Conservation (phyloP, 2,329 filamentous ascomycete species). For the Talaromyces islandicus region DNA sequence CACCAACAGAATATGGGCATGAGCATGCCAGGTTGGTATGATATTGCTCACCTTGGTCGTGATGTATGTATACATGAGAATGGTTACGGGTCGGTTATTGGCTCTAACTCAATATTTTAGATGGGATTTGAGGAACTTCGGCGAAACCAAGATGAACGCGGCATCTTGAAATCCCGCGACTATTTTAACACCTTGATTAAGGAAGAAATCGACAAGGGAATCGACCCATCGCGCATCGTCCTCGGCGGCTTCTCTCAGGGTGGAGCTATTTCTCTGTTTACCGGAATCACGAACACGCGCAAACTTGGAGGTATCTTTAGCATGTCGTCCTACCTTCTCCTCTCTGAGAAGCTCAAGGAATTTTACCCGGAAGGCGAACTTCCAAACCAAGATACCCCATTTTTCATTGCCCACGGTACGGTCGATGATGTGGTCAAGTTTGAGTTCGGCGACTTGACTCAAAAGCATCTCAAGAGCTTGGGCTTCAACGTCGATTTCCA, state of each 20-base stretch:
- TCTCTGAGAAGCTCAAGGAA: conserved; percentile 59
- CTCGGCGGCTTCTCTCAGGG: conserved; percentile 66
- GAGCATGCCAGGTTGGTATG: conserved; percentile 67
- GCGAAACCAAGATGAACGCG: conserved; percentile 51
- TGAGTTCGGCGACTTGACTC: conserved; percentile 62
- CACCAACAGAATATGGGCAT: conserved; percentile 61
- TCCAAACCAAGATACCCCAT: conserved; percentile 68
- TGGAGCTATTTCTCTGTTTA: conserved; percentile 77
- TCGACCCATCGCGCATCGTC: conserved; percentile 75
- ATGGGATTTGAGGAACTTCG: conserved; percentile 36
- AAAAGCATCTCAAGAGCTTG: conserved; percentile 57
- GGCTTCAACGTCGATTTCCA: conserved; percentile 71
- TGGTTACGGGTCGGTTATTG: neutral
- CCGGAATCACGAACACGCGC: conserved; percentile 65
- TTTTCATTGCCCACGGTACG: conserved; percentile 87
- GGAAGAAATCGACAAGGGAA: conserved; percentile 72
- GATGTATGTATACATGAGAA: conserved; percentile 26
- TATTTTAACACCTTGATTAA: conserved; percentile 78
- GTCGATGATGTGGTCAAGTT: conserved; percentile 67
- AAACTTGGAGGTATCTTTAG: conserved; percentile 86
- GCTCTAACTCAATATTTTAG: conserved; percentile 17
- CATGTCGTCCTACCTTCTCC: conserved; percentile 72
- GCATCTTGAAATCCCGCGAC: conserved; percentile 65
- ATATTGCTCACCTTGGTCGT: conserved; percentile 40
- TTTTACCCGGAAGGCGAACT: conserved; percentile 45